phyloP scores from a whole-genome alignment of 345 rosid genomes.

The Citropsis articulata region DNA sequence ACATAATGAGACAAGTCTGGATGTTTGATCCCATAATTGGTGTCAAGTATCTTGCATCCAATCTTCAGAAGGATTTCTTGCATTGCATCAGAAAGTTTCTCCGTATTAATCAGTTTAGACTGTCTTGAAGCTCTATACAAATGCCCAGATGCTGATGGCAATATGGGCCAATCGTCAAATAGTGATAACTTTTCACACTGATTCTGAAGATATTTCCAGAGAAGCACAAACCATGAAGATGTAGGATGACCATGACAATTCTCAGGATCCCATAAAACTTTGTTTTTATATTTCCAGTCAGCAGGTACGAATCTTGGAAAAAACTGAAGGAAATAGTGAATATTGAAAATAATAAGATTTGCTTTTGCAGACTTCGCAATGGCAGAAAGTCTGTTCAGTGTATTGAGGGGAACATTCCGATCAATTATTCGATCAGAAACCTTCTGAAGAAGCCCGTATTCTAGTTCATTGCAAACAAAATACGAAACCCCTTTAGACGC shows the following conservation, averaged over 20 bases:
- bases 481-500: slow-evolving; percentile 49
- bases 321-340: slow-evolving; percentile 53
- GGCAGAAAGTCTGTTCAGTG: slow-evolving; percentile 62
- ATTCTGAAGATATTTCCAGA: slow-evolving; percentile 74
- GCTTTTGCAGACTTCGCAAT: slow-evolving; percentile 64
- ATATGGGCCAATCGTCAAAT: slow-evolving; percentile 90
- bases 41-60: slow-evolving; percentile 80
- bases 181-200: slow-evolving; percentile 58
- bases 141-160: slow-evolving; percentile 80
- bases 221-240: slow-evolving; percentile 76
- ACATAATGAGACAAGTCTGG: slow-evolving; percentile 68
- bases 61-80: slow-evolving; percentile 61
- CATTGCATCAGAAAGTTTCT: slow-evolving; percentile 59
- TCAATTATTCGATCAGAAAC: slow-evolving; percentile 69
- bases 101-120: slow-evolving; percentile 67
- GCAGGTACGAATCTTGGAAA: slow-evolving; percentile 78
- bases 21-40: slow-evolving; percentile 57
- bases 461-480: slow-evolving; percentile 74
- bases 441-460: slow-evolving; percentile 63
- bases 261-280: slow-evolving; percentile 70
- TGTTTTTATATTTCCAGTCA: slow-evolving; percentile 71
- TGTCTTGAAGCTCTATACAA: slow-evolving; percentile 65
- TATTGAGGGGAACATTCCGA: slow-evolving; percentile 47
- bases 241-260: slow-evolving; percentile 59
- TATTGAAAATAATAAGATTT: slow-evolving; percentile 54